phyloP scores from a whole-genome alignment of 140 eudicot genomes.

The Senecio squalidus region DNA sequence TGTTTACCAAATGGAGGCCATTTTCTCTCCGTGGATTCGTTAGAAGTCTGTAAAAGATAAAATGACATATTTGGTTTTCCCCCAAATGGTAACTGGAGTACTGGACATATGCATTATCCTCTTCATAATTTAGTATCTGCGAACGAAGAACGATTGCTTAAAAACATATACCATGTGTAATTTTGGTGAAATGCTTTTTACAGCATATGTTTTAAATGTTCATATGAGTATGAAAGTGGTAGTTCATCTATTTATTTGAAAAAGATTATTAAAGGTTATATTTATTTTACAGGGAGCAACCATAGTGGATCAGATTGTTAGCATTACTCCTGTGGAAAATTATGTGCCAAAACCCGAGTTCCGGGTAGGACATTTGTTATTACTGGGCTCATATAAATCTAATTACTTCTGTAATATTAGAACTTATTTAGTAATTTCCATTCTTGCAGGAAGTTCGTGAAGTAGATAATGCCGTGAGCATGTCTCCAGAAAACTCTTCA shows the following conservation, averaged over 20 bases:
- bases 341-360: slow-evolving; percentile 50
- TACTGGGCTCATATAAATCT: not conserved
- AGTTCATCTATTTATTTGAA: too few species aligned
- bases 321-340: slow-evolving; percentile 66
- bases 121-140: not conserved
- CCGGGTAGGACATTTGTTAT: slow-evolving; percentile 44
- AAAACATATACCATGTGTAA: not conserved
- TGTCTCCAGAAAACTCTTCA: slow-evolving; percentile 39
- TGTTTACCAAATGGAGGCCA: not conserved
- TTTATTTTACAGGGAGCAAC: slow-evolving; percentile 85
- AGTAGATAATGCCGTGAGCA: slow-evolving; percentile 46
- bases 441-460: slow-evolving; percentile 49
- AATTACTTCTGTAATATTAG: not conserved
- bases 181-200: not conserved
- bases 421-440: slow-evolving; percentile 13
- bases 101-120: not conserved
- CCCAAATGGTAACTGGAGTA: not conserved
- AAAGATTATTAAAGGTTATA: too few species aligned
- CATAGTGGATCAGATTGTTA: slow-evolving; percentile 86
- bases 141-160: not conserved
- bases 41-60: slow-evolving; percentile 9
- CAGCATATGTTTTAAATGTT: not conserved
- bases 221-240: not conserved
- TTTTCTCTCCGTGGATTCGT: not conserved
- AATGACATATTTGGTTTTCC: not conserved